Evolutionary conservation across 805 yeast species (phyloP).

Genomic region (Ogataea minuta): DNA sequence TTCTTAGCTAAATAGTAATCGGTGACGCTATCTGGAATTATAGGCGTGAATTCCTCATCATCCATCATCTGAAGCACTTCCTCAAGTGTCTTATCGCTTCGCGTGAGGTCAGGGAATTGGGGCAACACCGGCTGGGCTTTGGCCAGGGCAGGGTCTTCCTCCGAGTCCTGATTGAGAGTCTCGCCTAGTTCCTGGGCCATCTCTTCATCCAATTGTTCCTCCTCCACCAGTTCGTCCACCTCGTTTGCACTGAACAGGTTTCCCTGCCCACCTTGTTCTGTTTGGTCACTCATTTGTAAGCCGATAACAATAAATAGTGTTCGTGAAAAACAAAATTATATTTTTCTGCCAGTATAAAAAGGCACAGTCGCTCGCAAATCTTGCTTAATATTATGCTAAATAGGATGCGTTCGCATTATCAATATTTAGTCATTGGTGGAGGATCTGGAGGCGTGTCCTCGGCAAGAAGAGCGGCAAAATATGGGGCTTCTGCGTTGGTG

Average conservation of each 20-base stretch:
- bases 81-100: conserved; percentile 77
- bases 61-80: conserved; percentile 89
- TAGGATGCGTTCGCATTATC: conserved; percentile 57
- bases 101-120: conserved; percentile 63
- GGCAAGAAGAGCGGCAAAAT: conserved; percentile 91
- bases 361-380: neutral
- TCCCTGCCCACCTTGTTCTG: conserved; percentile 9
- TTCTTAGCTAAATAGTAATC: conserved; percentile 80
- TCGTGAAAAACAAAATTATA: neutral
- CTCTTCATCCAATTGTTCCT: conserved; percentile 33
- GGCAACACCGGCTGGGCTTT: conserved; percentile 35
- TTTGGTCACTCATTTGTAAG: conserved; percentile 4
- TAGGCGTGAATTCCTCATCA: conserved; percentile 91
- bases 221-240: conserved; percentile 25
- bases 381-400: conserved; percentile 22
- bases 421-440: conserved; percentile 95
- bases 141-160: conserved; percentile 30
- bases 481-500: conserved; percentile 85
- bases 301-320: neutral
- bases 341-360: neutral
- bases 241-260: conserved; percentile 22
- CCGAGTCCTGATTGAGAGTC: conserved; percentile 6
- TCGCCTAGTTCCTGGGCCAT: conserved; percentile 25
- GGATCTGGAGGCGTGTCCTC: conserved; percentile 99
- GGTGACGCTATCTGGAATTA: conserved; percentile 94